Conservation (phyloP, 495 filamentous ascomycete species). For the Aspergillus ellipticus region DNA sequence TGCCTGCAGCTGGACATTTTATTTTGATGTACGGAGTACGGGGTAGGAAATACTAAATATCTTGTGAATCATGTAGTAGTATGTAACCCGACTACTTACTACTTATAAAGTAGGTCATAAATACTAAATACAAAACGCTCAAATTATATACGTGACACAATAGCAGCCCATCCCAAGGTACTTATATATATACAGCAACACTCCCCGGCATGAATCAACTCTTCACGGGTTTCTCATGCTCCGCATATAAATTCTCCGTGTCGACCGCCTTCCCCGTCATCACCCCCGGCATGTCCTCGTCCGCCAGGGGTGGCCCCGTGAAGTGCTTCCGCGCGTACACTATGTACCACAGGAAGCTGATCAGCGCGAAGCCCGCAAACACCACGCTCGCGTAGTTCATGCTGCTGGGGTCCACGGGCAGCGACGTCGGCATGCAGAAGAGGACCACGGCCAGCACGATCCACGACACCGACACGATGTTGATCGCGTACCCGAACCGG, state of each 20-base stretch:
- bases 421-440: constrained; percentile 53
- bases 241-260: constrained; percentile 17
- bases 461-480: constrained; percentile 47
- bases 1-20: no score
- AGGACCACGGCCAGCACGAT: constrained; percentile 48
- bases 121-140: no score
- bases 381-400: constrained; percentile 66
- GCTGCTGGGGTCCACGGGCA: constrained; percentile 42
- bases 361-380: constrained; percentile 56
- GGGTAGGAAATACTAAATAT: no score
- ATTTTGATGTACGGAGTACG: no score
- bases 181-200: not conserved
- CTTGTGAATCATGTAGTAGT: no score
- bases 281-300: constrained; percentile 34
- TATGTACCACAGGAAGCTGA: constrained; percentile 63
- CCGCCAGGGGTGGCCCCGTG: constrained; percentile 58
- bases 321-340: constrained; percentile 68
- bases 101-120: no score
- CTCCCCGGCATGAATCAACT: no score
- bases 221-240: constrained; percentile 16
- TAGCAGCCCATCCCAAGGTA: not conserved
- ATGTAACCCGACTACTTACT: no score
- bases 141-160: no score
- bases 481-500: constrained; percentile 50
- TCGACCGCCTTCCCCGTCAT: constrained; percentile 35